These are phyloP conservation scores for Parasitella parasitica DNA, from an alignment of 371 early-diverging fungal genomes.

Conservation along the genomic window DNA sequence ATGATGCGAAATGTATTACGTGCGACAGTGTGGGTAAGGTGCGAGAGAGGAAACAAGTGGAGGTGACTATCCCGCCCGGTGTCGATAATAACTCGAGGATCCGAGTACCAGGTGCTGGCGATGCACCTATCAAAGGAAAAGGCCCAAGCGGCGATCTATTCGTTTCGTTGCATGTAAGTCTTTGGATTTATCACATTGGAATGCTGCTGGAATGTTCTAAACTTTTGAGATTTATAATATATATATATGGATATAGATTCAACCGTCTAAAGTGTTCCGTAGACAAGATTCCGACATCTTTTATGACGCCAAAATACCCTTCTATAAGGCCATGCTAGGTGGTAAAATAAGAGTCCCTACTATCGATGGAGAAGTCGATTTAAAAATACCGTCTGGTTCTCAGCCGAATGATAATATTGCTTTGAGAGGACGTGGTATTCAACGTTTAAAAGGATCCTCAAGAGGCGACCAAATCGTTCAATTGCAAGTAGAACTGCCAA, in stretches of 20 bases:
- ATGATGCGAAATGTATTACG: conserved; percentile 69
- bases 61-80: conserved; percentile 85
- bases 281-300: conserved; percentile 82
- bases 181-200: no score
- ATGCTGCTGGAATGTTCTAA: no score
- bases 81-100: conserved; percentile 55
- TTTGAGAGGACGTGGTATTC: conserved; percentile 75
- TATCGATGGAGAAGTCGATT: conserved; percentile 88
- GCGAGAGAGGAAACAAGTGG: conserved; percentile 64
- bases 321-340: conserved; percentile 84
- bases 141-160: conserved; percentile 83
- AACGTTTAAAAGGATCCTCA: conserved; percentile 46
- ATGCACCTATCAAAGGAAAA: conserved; percentile 75
- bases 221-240: no score
- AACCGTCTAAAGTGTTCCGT: conserved; percentile 70
- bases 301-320: conserved; percentile 71
- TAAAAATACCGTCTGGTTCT: conserved; percentile 78
- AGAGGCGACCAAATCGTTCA: conserved; percentile 88
- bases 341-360: conserved; percentile 85
- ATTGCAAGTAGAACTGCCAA: conserved; percentile 77
- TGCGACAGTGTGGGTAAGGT: conserved; percentile 85
- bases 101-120: conserved; percentile 78
- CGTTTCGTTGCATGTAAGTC: conserved; percentile 40
- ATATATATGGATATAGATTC: conserved; percentile 18
- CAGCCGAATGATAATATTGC: conserved; percentile 84